Evolutionary conservation across 352 stramenopile genomes (phyloP), one percentile per base, ranked within the genome.

Genomic region (Phytopythium aichiense): DNA sequence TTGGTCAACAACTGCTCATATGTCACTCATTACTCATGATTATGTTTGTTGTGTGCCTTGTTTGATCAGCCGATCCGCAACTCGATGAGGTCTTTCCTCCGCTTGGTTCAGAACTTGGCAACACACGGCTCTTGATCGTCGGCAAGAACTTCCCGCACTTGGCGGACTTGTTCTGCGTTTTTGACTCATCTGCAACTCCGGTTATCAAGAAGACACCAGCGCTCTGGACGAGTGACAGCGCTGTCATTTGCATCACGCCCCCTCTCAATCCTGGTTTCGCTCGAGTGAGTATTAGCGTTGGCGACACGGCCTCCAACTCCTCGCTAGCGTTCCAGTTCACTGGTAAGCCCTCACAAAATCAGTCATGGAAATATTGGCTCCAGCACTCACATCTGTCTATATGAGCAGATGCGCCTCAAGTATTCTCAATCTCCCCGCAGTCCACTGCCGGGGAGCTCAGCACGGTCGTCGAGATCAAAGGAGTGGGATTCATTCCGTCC

Each of bases 91-190:
- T 79, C n/a, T 53, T 63, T 18, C 74, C 74, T 16, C 60, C 66
- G 16, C 28, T 80, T 31, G 74, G 74, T 40, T 69, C 69, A 1
- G 61, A 78, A 15, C 57, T 46, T 12, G 74, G 74, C 1, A 67
- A 56, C 13, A 74, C 74, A 2, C 63, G 60, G 58, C 23, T 83
- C 13, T 43, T 79, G 18, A 33, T 83, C n/a, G 5, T 65, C 35
- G 74, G 74, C 8, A 35, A 70, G 16, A 50, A 35, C 6, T 79
- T 83, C 63, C 16, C 68, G 38, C 37, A 25, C 9, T 40, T 58
- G 53, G 51, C 43, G 0, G 30, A 63, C 2, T 53, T 75, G 40
- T 43, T 40, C 6, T 77, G 71, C 61, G 35, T 30, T 37, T 75
- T 77, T 35, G 63, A 51, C 15, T 49, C 51, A 5, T 51, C 55